Evolutionary conservation across 2,329 filamentous ascomycete species (phyloP).

Genomic region (Didymosphaeria variabile): DNA sequence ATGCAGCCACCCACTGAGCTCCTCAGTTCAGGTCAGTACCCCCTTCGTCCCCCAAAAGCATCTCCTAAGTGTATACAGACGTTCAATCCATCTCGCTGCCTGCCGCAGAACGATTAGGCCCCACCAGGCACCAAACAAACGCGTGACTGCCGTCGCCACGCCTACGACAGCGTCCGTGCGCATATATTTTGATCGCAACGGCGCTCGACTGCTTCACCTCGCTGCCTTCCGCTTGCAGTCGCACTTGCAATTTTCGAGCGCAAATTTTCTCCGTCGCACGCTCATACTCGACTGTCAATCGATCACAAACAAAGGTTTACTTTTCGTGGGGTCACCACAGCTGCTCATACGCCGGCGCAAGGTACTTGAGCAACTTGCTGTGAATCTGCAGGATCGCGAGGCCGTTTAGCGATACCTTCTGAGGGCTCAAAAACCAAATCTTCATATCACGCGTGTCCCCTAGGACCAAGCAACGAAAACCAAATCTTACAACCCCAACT

Average conservation of each 20-base stretch:
- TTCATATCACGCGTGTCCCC: not conserved
- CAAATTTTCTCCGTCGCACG: not conserved
- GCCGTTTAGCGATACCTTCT: slow-evolving; percentile 6
- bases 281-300: not conserved
- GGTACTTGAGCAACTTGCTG: not conserved
- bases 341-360: not conserved
- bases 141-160: slow-evolving; percentile 12
- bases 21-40: slow-evolving; percentile 2
- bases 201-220: slow-evolving; percentile 9
- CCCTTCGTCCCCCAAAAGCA: not conserved
- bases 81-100: not conserved
- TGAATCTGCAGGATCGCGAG: not conserved
- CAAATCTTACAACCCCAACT: not conserved
- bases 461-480: not conserved
- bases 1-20: slow-evolving; percentile 17
- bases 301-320: not conserved
- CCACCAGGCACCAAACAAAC: slow-evolving; percentile 9
- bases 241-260: not conserved
- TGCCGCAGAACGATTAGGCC: slow-evolving; percentile 3
- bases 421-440: not conserved
- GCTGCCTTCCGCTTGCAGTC: not conserved
- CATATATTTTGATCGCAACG: slow-evolving; percentile 15
- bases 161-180: slow-evolving; percentile 13
- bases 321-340: not conserved
- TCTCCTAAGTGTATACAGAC: slow-evolving; percentile 2